Base-by-base conservation (phyloP, 2,329 filamentous ascomycete genomes). In the Fusarium praegraminearum region DNA sequence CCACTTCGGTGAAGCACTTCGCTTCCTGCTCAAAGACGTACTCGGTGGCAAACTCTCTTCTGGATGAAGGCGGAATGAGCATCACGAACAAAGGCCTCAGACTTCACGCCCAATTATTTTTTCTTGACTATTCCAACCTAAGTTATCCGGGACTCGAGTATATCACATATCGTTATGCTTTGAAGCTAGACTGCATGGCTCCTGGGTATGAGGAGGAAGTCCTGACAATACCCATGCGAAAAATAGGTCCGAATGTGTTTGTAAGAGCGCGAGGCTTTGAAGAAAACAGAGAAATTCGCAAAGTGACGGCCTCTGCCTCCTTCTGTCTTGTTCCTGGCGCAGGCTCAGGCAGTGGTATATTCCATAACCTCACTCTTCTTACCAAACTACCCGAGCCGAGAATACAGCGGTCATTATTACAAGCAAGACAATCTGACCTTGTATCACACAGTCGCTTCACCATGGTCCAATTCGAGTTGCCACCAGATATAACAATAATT, bases 211-310 rank as follows among this genome's bases (percentile, higher is more conserved):
- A 8, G 1, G 49, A 13, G 1, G n/a, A 16, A 3, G 16, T 40
- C 10, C 28, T 51, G 5, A 13, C 24, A 7, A 28, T 51, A 13
- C 49, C 49, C 1, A 51, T 51, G 49, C 49, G 49, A 24, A 51
- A 51, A 10, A 28, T 51, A 11, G 49, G 49, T 1, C 33, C 49
- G 9, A 40, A 51, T 38, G 6, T 9, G 3, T 51, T 51, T 36
- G 18, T 51, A 8, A 16, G 49, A 28, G 49, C 35, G 5, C 2
- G 49, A 16, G 33, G 33, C 0, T 12, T 2, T 4, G 24, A 51
- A 5, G 18, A 20, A 16, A 10, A 33, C 5, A 4, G 7, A 1
- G 8, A 5, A 2, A 16, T n/a, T 3, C 9, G 13, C 4, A 11
- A 40, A 13, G 8, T 6, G 4, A 28, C 12, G 16, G 22, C 12